Percentiles rank a stretch among this genome's conserved stretches.
Evolutionary conservation across 2,329 filamentous ascomycete genomes (phyloP).

Genomic region (Exophiala xenobiotica): DNA sequence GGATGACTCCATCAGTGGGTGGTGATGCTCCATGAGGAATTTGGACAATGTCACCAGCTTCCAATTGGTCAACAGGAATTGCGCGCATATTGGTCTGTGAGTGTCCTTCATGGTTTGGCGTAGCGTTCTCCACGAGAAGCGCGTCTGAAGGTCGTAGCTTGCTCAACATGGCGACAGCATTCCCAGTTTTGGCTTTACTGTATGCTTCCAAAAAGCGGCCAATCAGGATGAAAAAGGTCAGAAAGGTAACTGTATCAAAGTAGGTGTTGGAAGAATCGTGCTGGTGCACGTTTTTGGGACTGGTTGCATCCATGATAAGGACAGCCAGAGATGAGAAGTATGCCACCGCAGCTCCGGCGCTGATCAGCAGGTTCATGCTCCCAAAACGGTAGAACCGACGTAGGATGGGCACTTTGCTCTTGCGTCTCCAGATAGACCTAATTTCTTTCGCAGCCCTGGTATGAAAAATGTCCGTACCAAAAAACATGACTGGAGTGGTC

Average conservation of each 20-base stretch:
- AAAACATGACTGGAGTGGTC: constrained; percentile 83
- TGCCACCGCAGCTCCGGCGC: constrained; percentile 80
- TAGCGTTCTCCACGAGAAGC: constrained; percentile 55
- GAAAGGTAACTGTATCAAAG: constrained; percentile 89
- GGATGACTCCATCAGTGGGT: constrained; percentile 72
- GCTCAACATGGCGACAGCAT: constrained; percentile 76
- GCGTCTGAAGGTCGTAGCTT: constrained; percentile 77
- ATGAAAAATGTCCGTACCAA: constrained; percentile 83
- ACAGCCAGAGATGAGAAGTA: constrained; percentile 80
- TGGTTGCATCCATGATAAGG: constrained; percentile 61
- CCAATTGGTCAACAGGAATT: constrained; percentile 67
- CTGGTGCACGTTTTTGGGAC: constrained; percentile 7
- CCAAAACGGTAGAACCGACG: constrained; percentile 87
- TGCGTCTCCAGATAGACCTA: constrained; percentile 70
- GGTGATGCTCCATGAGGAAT: constrained; percentile 79
- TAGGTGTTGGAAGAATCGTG: constrained; percentile 51
- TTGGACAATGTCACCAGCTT: constrained; percentile 70
- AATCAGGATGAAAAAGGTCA: constrained; percentile 81
- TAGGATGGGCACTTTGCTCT: constrained; percentile 69
- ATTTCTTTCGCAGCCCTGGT: constrained; percentile 75
- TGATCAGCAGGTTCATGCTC: constrained; percentile 95
- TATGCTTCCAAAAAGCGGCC: constrained; percentile 68
- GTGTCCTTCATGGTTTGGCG: constrained; percentile 3
- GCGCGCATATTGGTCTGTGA: constrained; percentile 37
- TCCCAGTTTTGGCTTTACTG: constrained; percentile 85